Base-by-base conservation (phyloP, 1,284 basidiomycete genomes). In the Puccinia horiana region DNA sequence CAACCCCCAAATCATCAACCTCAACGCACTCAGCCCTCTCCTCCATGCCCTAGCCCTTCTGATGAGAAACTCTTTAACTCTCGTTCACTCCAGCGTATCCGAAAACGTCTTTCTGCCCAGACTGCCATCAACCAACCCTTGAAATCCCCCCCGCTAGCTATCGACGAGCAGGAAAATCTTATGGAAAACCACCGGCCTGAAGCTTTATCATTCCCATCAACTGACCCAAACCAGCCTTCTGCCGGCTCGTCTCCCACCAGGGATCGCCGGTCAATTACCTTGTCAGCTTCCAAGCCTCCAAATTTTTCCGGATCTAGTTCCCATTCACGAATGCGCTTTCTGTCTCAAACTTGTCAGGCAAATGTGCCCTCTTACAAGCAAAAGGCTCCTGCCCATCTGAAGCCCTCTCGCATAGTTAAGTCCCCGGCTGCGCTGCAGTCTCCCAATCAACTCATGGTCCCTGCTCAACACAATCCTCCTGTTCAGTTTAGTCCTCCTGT, bases 1-100 rank as follows among this genome's bases (percentile, higher is more conserved):
- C 14, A 26, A 2, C 42, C 37, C 40, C 23, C 40, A 6, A 69
- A 5, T n/a, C 61, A 23, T 6, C 61, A 56, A 56, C 54, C 54
- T 18, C 61, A 65, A 35, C 32, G 8, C 61, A 20, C 35, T 23
- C 61, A 20, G 12, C 61, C 37, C 16, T 16, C 16, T 14, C 35
- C 35, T 37, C 61, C 61, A 0, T 20, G 40, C 2, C 20, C 35
- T 20, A 1, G 5, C 16, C 58, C 44, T 20, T 47, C 65, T 69
- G 65, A 69, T 47, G 40, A 47, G 0, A 69, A 69, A 42, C 29
- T 69, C 65, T 42, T 69, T 44, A 40, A 69, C 65, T 69, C 42
- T 8, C 65, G 65, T 23, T 69, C 65, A 44, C 65, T 69, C 23
- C 65, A 69, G 40, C 40, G 65, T 20, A 44, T 69, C 65, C 65